A percentile compares a stretch with the other conserved stretches of the same genome.
phyloP scores from a whole-genome alignment of 495 filamentous ascomycete species.

The Tetracladium marchalianum region DNA sequence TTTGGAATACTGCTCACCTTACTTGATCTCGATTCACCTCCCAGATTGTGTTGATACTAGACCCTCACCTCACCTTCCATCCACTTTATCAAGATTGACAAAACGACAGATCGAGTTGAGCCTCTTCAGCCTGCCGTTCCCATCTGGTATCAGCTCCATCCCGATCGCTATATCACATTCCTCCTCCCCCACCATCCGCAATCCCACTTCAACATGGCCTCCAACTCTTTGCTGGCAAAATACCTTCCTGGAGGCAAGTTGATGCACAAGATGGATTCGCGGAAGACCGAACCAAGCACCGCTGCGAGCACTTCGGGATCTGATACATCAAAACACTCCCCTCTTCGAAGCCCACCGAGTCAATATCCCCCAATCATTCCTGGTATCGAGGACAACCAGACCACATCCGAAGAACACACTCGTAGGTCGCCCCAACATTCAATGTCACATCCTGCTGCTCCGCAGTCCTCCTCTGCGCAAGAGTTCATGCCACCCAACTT shows the following conservation, averaged over 20 bases:
- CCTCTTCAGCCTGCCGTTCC: too few species aligned
- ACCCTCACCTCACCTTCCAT: too few species aligned
- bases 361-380: too few species aligned
- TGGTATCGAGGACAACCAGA: too few species aligned
- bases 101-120: too few species aligned
- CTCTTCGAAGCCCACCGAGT: slow-evolving; percentile 9
- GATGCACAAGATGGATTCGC: slow-evolving; percentile 17
- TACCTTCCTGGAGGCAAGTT: slow-evolving; percentile 12
- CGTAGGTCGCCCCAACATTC: not conserved
- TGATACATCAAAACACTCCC: not conserved
- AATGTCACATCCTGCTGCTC: slow-evolving; percentile 11
- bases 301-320: not conserved
- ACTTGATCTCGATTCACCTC: too few species aligned
- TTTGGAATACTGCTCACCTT: too few species aligned
- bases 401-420: too few species aligned
- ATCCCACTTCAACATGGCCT: not conserved
- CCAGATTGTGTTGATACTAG: too few species aligned
- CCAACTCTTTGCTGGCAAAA: slow-evolving; percentile 8
- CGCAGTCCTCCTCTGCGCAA: slow-evolving; percentile 5
- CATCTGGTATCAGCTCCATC: too few species aligned
- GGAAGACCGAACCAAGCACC: not conserved
- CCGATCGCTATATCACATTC: not conserved
- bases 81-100: too few species aligned
- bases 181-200: not conserved
- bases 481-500: slow-evolving; percentile 10